Base-by-base conservation (phyloP, 2,329 filamentous ascomycete genomes). In the Coniella lustricola region DNA sequence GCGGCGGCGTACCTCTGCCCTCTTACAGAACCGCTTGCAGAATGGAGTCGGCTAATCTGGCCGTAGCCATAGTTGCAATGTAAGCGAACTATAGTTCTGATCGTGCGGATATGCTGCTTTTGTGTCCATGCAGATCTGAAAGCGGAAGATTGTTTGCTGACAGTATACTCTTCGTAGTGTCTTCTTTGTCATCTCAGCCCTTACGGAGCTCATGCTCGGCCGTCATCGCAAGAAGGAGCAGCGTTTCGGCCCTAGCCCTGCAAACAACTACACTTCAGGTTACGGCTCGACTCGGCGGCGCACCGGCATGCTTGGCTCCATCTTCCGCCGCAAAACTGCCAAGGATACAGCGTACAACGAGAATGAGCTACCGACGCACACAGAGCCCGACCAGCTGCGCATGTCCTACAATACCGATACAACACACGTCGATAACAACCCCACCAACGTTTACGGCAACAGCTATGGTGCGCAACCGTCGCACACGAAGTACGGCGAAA, bases 51-150 rank as follows among this genome's bases (percentile, higher is more conserved):
- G 89, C 84, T 38, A 78, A 74, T 52, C 83, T 96, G 55, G 85
- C 87, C 3, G 82, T 93, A 14, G 72, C 90, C 25, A 85, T 96
- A 52, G 78, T 90, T 49, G 85, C 77, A 60, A 81, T 86, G 82
- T 90, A 72, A 69, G 73, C 56, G 8, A 2, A n/a, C 16, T 12
- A 13, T n/a, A 17, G 21, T 25, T n/a, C 37, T n/a, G 10, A 8
- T 16, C 17, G 21, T 8, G 3, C 32, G 9, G 2, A 1, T 32
- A 13, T 44, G 42, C 16, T 18, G 10, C n/a, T 7, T 42, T 42
- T 3, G 13, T 16, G 16, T 10, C 33, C 20, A 22, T n/a, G n/a
- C n/a, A n/a, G n/a, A n/a, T n/a, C n/a, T n/a, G n/a, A n/a, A n/a
- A n/a, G n/a, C n/a, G n/a, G n/a, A 39, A 25, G 37, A 13, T 17